phyloP scores from a whole-genome alignment of 768 basidiomycete genomes.

The Leccinum disarticulatum region DNA sequence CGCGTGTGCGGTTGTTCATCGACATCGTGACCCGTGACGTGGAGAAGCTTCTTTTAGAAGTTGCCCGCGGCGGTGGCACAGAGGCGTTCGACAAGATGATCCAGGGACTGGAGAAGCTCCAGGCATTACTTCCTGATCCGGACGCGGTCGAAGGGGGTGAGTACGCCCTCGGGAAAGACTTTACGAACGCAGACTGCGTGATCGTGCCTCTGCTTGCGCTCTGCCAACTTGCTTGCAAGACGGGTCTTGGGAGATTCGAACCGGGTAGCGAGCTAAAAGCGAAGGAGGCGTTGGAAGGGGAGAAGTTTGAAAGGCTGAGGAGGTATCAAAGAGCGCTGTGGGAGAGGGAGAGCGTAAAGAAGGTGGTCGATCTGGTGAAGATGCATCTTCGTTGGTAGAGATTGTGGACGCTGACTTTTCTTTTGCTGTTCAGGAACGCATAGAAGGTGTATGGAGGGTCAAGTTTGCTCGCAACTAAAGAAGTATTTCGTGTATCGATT shows the following conservation, averaged over 20 bases:
- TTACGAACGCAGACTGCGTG: constrained; percentile 59
- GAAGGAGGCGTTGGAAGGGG: constrained; percentile 38
- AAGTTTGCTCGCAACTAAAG: not conserved
- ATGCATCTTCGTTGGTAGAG: too few relatives aligned
- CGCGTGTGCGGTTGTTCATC: not conserved
- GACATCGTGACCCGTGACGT: not conserved
- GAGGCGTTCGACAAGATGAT: not conserved
- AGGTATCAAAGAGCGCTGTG: constrained; percentile 49
- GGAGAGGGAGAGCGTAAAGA: constrained; percentile 32
- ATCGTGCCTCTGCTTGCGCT: constrained; percentile 49
- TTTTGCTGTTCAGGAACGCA: constrained; percentile 3
- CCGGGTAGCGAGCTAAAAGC: constrained; percentile 47
- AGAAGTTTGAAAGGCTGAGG: constrained; percentile 47
- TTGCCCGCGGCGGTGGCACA: not conserved
- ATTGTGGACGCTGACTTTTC: not conserved
- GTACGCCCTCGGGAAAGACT: constrained; percentile 40
- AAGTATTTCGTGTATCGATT: not conserved
- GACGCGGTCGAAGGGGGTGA: constrained; percentile 39
- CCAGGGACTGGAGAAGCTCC: constrained; percentile 7
- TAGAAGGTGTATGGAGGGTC: not conserved
- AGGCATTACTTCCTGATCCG: constrained; percentile 35
- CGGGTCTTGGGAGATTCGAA: constrained; percentile 51
- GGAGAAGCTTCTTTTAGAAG: not conserved
- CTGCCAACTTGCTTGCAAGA: constrained; percentile 39
- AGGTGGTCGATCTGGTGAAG: constrained; percentile 9